Evolutionary conservation across 2,329 filamentous ascomycete genomes (phyloP), one percentile per base, ranked within the genome.

Genomic region (Talaromyces sp.): DNA sequence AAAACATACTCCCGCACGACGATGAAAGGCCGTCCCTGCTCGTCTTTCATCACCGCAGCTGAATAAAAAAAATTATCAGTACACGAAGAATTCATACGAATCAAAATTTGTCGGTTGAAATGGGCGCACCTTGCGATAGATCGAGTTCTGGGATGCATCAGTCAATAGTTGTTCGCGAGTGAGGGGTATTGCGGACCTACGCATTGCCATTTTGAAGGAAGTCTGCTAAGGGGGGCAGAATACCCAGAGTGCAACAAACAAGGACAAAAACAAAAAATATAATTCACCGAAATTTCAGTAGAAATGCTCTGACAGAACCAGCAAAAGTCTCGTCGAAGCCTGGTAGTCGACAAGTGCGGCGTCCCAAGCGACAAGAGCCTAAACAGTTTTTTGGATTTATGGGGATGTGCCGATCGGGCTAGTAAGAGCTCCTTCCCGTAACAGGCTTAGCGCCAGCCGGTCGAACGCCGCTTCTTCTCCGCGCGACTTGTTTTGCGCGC

Each of bases 1-100:
- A 17, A 55, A 51, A 85, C 90, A 69, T 84, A 96, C 91, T 99
- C 95, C 88, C 95, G 86, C 70, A 99, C 95, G 66, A 99, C 89
- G 75, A 99, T 99, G 78, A 99, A 99, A 43, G 95, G 95, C 74
- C 95, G 87, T 64, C 95, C 95, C 77, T 95, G 88, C 81, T 99
- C 95, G 84, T 99, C 95, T 82, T 96, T 96, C 83, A 97, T 86
- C 77, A 99, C 80, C 77, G 85, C 82, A 71, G 86, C 86, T 86
- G 31, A 52, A 26, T 9, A 50, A 35, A 53, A 38, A 27, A 27
- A 27, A 54, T 32, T 50, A 63, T 74, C 57, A 74, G 70, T 56
- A 24, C 14, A 31, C 53, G 24, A 52, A 49, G 24, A 27, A 51
- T 68, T 63, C 68, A 68, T 66, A 63, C 59, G 67, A 64, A 32